Conservation (phyloP, 1,284 basidiomycete species). For the Tetrapyrgos nigripes region DNA sequence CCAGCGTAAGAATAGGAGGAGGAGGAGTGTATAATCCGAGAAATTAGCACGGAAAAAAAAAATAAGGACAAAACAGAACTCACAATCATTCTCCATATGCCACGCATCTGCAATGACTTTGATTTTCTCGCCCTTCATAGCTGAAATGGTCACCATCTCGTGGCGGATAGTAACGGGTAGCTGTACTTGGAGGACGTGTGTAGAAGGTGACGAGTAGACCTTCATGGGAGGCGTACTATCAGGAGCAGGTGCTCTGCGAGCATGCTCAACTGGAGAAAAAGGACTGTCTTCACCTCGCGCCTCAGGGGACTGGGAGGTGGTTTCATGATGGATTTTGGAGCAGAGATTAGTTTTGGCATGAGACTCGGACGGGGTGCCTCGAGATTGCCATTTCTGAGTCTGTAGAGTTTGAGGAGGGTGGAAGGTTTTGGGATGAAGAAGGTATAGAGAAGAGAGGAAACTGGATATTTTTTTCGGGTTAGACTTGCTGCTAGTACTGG, state of each 20-base stretch:
- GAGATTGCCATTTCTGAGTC: not conserved
- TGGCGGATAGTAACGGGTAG: constrained; percentile 52
- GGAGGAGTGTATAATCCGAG: not conserved
- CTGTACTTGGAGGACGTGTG: constrained; percentile 45
- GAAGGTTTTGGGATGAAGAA: not conserved
- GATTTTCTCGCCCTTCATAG: constrained; percentile 56
- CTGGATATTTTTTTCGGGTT: no score
- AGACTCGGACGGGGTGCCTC: not conserved
- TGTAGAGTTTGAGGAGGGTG: not conserved
- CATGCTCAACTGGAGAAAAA: constrained; percentile 45
- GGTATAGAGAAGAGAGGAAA: no score
- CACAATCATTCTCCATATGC: constrained; percentile 60
- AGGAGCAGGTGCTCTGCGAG: constrained; percentile 41
- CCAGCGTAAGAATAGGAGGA: constrained; percentile 11
- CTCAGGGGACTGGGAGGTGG: constrained; percentile 1
- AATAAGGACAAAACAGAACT: constrained; percentile 26
- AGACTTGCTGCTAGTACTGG: no score
- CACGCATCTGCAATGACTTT: constrained; percentile 62
- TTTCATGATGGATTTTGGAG: constrained; percentile 2
- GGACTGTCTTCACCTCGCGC: not conserved
- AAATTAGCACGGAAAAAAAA: not conserved
- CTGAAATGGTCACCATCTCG: constrained; percentile 63
- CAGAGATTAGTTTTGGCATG: constrained; percentile 1
- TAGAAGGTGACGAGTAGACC: constrained; percentile 40
- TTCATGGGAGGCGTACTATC: constrained; percentile 46